Conservation (phyloP, 768 basidiomycete genomes). For the Russula sp. region DNA sequence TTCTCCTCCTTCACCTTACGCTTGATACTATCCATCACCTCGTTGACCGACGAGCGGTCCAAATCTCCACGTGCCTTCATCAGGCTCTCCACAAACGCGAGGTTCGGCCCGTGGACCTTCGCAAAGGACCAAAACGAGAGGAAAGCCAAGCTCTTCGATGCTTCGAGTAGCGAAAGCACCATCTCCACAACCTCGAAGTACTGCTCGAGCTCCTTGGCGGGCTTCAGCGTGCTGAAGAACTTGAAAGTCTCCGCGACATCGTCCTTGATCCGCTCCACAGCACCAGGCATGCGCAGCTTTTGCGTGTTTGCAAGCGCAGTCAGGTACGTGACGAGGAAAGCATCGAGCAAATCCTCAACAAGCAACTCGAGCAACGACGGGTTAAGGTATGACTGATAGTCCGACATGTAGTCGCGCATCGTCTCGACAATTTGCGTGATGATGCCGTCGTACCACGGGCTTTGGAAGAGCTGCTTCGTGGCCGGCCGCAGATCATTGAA, state of each 20-base stretch:
- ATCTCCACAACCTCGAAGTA: constrained; percentile 85
- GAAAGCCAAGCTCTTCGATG: constrained; percentile 85
- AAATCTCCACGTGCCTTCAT: constrained; percentile 88
- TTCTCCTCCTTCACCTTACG: constrained; percentile 90
- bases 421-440: constrained; percentile 90
- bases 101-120: constrained; percentile 87
- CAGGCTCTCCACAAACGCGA: constrained; percentile 84
- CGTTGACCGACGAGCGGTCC: constrained; percentile 79
- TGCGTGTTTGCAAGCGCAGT: constrained; percentile 77
- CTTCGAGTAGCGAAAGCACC: constrained; percentile 74
- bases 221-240: constrained; percentile 78
- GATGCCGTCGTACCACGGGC: constrained; percentile 85
- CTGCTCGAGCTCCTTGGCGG: constrained; percentile 69
- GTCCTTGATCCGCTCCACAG: constrained; percentile 74
- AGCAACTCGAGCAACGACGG: constrained; percentile 85
- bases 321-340: constrained; percentile 86
- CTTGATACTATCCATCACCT: constrained; percentile 91
- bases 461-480: constrained; percentile 76
- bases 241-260: constrained; percentile 74
- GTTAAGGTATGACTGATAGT: constrained; percentile 90
- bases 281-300: constrained; percentile 82
- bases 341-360: constrained; percentile 86
- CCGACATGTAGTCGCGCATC: constrained; percentile 93
- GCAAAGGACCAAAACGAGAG: constrained; percentile 93
- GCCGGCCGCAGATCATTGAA: constrained; percentile 92